A percentile compares a stretch with the other conserved stretches of the same genome.
These are phyloP conservation scores for Alternaria ethzedia DNA, from an alignment of 2,329 filamentous ascomycete genomes.

Conservation along the genomic window DNA sequence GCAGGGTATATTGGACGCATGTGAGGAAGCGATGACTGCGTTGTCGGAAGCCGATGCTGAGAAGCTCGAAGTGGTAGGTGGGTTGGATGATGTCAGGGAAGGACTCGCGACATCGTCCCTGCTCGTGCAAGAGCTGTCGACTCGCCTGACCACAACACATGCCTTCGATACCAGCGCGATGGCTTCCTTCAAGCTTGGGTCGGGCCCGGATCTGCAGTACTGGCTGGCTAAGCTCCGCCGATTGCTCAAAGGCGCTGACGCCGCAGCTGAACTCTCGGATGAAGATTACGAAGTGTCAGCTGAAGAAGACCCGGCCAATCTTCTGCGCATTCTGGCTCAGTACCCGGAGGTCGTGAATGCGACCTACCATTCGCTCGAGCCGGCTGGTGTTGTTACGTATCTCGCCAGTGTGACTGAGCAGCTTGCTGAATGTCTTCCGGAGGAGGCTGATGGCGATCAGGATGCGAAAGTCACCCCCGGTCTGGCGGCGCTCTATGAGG, in stretches of 20 bases:
- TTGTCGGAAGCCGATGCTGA: slow-evolving; percentile 25
- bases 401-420: slow-evolving; percentile 35
- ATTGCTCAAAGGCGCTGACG: slow-evolving; percentile 20
- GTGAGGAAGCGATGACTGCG: slow-evolving; percentile 25
- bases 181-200: slow-evolving; percentile 38
- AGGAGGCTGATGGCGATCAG: slow-evolving; percentile 7
- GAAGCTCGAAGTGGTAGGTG: slow-evolving; percentile 26
- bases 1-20: slow-evolving; percentile 69
- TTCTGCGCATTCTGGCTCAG: slow-evolving; percentile 37
- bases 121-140: slow-evolving; percentile 37
- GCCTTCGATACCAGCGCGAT: slow-evolving; percentile 32
- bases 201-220: slow-evolving; percentile 40
- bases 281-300: slow-evolving; percentile 31
- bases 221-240: slow-evolving; percentile 33
- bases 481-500: slow-evolving; percentile 32
- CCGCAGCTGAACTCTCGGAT: slow-evolving; percentile 18
- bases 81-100: slow-evolving; percentile 14
- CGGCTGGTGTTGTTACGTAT: slow-evolving; percentile 36
- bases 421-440: slow-evolving; percentile 29
- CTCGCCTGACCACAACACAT: slow-evolving; percentile 28
- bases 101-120: slow-evolving; percentile 30
- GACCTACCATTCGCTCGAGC: slow-evolving; percentile 35
- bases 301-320: slow-evolving; percentile 33
- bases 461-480: slow-evolving; percentile 18
- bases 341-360: slow-evolving; percentile 39